Evolutionary conservation across 305 asterid species (phyloP).

Genomic region (Rubia peregrina): DNA sequence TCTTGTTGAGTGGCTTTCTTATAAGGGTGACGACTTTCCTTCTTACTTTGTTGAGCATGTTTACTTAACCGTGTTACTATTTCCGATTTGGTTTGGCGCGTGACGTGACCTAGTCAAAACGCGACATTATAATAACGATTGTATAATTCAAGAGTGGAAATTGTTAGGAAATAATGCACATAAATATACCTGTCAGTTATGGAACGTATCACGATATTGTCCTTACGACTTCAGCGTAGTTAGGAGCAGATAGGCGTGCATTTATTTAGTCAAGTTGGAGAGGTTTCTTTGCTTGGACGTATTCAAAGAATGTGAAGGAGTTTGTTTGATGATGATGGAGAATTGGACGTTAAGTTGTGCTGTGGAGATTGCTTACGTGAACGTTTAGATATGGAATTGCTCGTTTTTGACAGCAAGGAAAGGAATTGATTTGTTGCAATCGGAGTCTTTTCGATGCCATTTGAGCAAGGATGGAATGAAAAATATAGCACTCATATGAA

Average conservation of each 20-base stretch:
- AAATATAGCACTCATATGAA: too few relatives aligned
- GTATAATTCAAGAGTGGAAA: too few relatives aligned
- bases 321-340: neutral
- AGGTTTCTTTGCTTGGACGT: neutral
- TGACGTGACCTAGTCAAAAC: neutral
- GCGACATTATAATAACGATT: too few relatives aligned
- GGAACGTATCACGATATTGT: neutral
- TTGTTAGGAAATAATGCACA: too few relatives aligned
- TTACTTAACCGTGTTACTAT: slow-evolving; percentile 17
- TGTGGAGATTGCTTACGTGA: neutral
- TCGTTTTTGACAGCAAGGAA: neutral
- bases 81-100: neutral
- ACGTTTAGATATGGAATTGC: neutral
- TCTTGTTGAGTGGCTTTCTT: slow-evolving; percentile 39
- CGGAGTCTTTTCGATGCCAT: too few relatives aligned
- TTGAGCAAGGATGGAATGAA: neutral
- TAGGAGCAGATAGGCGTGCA: neutral
- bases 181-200: neutral
- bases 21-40: slow-evolving; percentile 35
- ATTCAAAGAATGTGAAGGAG: neutral
- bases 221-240: neutral
- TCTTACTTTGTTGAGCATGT: slow-evolving; percentile 46
- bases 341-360: neutral
- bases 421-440: neutral
- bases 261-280: neutral